Conservation (phyloP, 75 land plant genomes). For the Isoetes taiwanensis region DNA sequence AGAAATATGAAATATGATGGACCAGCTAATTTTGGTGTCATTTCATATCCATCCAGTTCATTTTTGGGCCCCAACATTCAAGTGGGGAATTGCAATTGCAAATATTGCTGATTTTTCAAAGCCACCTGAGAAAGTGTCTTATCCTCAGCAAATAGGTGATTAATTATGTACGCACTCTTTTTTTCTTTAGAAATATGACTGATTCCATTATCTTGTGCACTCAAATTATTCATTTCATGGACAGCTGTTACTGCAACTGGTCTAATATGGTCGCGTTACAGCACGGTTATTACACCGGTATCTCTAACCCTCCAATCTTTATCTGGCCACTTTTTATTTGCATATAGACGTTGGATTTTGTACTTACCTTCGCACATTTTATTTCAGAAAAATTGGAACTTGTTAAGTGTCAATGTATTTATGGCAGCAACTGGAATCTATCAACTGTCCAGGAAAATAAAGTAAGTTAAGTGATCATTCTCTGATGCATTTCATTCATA, state of each 20-base stretch:
- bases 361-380: not conserved
- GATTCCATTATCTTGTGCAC: too few species aligned
- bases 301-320: not conserved
- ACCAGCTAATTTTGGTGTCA: too few species aligned
- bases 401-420: constrained; percentile 78
- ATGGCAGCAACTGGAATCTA: constrained; percentile 89
- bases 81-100: constrained; percentile 90
- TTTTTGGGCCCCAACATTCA: constrained; percentile 97
- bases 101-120: constrained; percentile 85
- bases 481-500: too few species aligned
- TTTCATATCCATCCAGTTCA: too few species aligned
- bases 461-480: too few species aligned
- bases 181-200: too few species aligned
- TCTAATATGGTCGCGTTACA: constrained; percentile 87
- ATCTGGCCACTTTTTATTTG: not conserved
- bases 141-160: constrained; percentile 84
- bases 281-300: constrained; percentile 87
- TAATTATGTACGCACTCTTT: too few species aligned
- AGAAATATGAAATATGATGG: too few species aligned
- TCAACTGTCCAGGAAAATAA: constrained; percentile 71
- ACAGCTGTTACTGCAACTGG: constrained; percentile 87
- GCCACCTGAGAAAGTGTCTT: constrained; percentile 83
- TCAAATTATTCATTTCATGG: not conserved
- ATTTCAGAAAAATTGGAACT: constrained; percentile 85
- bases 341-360: constrained; percentile 1